These are phyloP conservation scores for Penicillium malachiteum DNA, from an alignment of 495 filamentous ascomycete genomes.

Conservation along the genomic window DNA sequence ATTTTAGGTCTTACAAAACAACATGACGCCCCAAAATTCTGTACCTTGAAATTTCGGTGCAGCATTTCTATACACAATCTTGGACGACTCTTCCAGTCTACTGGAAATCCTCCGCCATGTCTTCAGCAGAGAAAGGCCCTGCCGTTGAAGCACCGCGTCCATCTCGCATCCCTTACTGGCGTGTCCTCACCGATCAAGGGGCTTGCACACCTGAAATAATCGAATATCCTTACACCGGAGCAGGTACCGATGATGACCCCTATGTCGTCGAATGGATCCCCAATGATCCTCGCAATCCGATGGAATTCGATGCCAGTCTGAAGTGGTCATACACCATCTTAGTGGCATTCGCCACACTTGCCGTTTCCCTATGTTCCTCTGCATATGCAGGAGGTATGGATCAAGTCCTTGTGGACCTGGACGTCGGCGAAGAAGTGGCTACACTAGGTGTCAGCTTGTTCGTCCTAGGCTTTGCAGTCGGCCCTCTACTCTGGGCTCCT, in stretches of 20 bases:
- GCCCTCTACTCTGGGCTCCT: conserved; percentile 7
- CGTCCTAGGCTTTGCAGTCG: conserved; percentile 7
- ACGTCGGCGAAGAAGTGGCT: conserved; percentile 6
- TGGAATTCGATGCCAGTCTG: conserved; percentile 47
- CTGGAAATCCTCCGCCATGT: not conserved
- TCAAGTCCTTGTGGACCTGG: not conserved
- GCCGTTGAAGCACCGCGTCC: conserved; percentile 9
- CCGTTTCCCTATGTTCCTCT: conserved; percentile 5
- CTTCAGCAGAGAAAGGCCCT: conserved; percentile 1
- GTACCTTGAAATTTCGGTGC: no score
- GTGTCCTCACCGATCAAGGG: conserved; percentile 26
- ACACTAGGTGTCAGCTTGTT: conserved; percentile 3
- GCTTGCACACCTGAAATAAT: conserved; percentile 42
- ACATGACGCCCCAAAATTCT: no score
- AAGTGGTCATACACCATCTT: conserved; percentile 42
- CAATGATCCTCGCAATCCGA: conserved; percentile 61
- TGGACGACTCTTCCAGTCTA: no score
- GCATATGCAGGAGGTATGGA: conserved; percentile 5
- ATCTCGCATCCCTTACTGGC: conserved; percentile 28
- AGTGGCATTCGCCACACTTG: conserved; percentile 4
- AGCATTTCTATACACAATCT: not conserved
- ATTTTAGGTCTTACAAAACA: no score
- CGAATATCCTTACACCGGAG: conserved; percentile 50
- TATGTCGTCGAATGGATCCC: conserved; percentile 66
- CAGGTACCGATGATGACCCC: conserved; percentile 62